Conservation (phyloP, 192 early-diverging fungal genomes). For the Coemansia sp. region DNA sequence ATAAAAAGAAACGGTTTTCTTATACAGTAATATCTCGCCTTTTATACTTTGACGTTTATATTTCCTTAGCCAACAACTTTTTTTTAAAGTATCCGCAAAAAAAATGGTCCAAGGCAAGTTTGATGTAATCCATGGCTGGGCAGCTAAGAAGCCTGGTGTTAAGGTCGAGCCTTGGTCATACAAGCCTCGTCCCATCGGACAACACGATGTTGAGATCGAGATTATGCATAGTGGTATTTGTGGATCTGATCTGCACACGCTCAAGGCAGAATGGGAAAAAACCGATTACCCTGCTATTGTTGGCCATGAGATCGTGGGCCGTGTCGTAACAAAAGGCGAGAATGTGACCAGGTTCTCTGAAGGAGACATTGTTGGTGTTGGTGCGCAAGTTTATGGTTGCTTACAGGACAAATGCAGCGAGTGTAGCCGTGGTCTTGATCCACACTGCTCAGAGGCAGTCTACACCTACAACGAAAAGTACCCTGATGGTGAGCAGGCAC, state of each 20-base stretch:
- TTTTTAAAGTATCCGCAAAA: neutral
- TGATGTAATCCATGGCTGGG: constrained; percentile 48
- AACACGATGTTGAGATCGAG: constrained; percentile 68
- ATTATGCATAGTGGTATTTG: constrained; percentile 75
- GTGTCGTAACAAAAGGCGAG: constrained; percentile 59
- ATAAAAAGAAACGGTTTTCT: too few species aligned
- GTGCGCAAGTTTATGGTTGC: constrained; percentile 63
- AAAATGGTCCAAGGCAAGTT: constrained; percentile 44
- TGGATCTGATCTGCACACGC: constrained; percentile 72
- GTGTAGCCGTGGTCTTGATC: constrained; percentile 52
- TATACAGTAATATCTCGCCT: too few species aligned
- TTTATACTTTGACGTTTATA: too few species aligned
- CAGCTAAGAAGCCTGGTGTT: constrained; percentile 31
- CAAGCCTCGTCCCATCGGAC: constrained; percentile 59
- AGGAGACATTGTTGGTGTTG: constrained; percentile 69
- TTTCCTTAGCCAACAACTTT: too few species aligned
- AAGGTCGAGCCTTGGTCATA: constrained; percentile 54
- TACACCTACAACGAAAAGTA: constrained; percentile 59
- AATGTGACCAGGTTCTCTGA: constrained; percentile 56
- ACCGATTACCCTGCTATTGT: constrained; percentile 53
- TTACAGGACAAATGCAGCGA: constrained; percentile 49
- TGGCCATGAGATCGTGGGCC: constrained; percentile 71
- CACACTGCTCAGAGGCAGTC: constrained; percentile 45
- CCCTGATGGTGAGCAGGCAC: constrained; percentile 52
- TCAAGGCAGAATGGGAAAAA: constrained; percentile 60